phyloP scores from a whole-genome alignment of 768 basidiomycete genomes.

The Podaxis mareebaensis region DNA sequence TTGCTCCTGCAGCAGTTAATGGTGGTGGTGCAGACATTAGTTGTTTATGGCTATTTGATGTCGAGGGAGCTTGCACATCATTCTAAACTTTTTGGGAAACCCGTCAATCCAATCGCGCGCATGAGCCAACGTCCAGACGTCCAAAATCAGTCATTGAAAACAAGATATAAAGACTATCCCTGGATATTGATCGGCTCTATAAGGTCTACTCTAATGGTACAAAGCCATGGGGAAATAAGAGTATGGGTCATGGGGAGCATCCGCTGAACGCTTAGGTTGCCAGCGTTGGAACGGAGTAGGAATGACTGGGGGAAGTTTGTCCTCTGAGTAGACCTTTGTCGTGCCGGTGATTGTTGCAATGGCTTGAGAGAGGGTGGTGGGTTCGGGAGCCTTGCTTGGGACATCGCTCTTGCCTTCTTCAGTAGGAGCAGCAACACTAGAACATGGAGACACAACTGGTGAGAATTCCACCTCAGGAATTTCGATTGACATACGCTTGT shows the following conservation, averaged over 20 bases:
- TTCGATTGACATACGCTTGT: slow-evolving; percentile 53
- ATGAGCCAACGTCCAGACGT: background rate
- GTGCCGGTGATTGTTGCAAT: slow-evolving; percentile 63
- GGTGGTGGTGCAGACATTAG: slow-evolving; percentile 50
- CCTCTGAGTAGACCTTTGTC: slow-evolving; percentile 58
- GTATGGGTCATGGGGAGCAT: slow-evolving; percentile 81
- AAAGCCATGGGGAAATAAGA: slow-evolving; percentile 85
- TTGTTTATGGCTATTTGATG: slow-evolving; percentile 45
- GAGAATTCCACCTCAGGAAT: background rate
- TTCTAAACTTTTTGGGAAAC: background rate
- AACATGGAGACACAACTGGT: background rate
- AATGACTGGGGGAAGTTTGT: slow-evolving; percentile 73
- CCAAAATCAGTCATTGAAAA: background rate
- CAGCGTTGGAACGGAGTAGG: slow-evolving; percentile 71
- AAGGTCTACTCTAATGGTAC: slow-evolving; percentile 38
- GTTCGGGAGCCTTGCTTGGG: slow-evolving; percentile 42
- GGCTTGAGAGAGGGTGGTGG: slow-evolving; percentile 69
- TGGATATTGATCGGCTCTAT: slow-evolving; percentile 10
- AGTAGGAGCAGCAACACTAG: slow-evolving; percentile 56
- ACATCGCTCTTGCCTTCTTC: slow-evolving; percentile 45
- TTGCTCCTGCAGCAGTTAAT: slow-evolving; percentile 52
- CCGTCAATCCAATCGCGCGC: background rate
- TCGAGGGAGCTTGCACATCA: background rate
- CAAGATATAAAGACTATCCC: background rate
- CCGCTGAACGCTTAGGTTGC: slow-evolving; percentile 67